Percentiles rank a stretch among this genome's conserved stretches.
phyloP scores from a whole-genome alignment of 108 stramenopile genomes.

The Nitzschia sp. region DNA sequence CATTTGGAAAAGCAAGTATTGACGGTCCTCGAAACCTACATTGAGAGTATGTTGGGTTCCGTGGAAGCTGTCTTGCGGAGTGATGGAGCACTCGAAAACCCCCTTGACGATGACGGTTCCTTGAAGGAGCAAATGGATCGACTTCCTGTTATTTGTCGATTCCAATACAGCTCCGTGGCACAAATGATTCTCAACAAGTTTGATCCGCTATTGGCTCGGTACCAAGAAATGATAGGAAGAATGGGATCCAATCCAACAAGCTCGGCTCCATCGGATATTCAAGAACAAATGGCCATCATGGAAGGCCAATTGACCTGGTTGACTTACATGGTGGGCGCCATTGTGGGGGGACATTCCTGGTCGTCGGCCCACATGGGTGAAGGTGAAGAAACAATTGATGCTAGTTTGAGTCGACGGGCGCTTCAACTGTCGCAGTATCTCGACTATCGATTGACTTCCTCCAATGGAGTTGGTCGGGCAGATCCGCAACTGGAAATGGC shows the following conservation, averaged over 20 bases:
- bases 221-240: conserved; percentile 72
- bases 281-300: conserved; percentile 71
- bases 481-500: conserved; percentile 80
- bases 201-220: conserved; percentile 83
- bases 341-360: conserved; percentile 92
- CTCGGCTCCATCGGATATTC: conserved; percentile 71
- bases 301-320: conserved; percentile 97
- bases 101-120: conserved; percentile 92
- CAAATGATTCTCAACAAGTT: conserved; percentile 82
- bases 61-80: conserved; percentile 84
- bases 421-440: conserved; percentile 86
- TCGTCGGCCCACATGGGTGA: conserved; percentile 85
- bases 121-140: conserved; percentile 95
- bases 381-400: conserved; percentile 93
- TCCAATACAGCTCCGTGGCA: conserved; percentile 86
- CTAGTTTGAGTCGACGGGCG: conserved; percentile 82
- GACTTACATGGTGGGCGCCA: conserved; percentile 89
- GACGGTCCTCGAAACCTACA: conserved; percentile 86
- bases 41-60: conserved; percentile 93
- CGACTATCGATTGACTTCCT: conserved; percentile 81
- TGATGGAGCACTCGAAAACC: conserved; percentile 89
- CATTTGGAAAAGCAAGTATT: conserved; percentile 88
- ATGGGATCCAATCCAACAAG: conserved; percentile 58
- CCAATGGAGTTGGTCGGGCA: conserved; percentile 77
- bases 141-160: conserved; percentile 91